Evolutionary conservation across 768 basidiomycete species (phyloP).

Genomic region (Pleurotus eryngii): DNA sequence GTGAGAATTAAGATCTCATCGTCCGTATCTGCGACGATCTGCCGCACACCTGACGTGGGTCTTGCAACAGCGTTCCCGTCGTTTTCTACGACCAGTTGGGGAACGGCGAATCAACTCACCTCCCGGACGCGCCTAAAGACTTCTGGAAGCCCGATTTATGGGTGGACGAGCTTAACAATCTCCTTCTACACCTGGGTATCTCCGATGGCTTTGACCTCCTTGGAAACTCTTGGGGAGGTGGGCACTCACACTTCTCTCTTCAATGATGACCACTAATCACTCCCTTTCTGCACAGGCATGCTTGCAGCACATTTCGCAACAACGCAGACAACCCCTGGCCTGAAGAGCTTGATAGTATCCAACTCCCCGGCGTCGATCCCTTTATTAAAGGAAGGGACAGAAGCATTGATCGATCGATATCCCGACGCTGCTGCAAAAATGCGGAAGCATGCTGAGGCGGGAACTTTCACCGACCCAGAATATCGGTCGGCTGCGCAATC

Average conservation of each 20-base stretch:
- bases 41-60: not conserved
- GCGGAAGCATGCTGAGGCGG: not conserved
- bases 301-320: constrained; percentile 40
- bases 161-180: constrained; percentile 49
- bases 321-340: constrained; percentile 32
- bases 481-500: constrained; percentile 26
- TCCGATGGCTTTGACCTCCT: constrained; percentile 37
- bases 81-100: constrained; percentile 54
- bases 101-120: constrained; percentile 41
- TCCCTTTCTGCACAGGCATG: constrained; percentile 28
- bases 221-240: constrained; percentile 55
- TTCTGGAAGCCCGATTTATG: constrained; percentile 51
- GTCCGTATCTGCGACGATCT: not conserved
- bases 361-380: constrained; percentile 25
- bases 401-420: not conserved
- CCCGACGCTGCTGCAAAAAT: not conserved
- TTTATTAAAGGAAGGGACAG: constrained; percentile 17
- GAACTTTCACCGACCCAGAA: constrained; percentile 16
- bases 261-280: no score
- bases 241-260: not conserved
- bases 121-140: constrained; percentile 27
- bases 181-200: constrained; percentile 40
- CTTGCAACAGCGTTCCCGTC: constrained; percentile 24
- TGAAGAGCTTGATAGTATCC: constrained; percentile 32
- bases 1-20: not conserved